Evolutionary conservation across 805 yeast species (phyloP).

Genomic region (Candida boidinii): DNA sequence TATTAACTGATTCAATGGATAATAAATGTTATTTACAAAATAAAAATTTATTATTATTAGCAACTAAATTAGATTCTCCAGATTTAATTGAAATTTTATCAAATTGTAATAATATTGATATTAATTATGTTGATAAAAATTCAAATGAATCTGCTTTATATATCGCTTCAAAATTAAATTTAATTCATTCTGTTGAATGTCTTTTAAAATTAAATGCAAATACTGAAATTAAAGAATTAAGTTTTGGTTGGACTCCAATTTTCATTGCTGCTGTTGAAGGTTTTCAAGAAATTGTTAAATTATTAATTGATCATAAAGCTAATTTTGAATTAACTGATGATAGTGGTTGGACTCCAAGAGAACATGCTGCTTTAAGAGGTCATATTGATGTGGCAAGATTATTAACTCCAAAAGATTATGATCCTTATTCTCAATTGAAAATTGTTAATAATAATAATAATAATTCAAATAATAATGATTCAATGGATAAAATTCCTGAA

Average conservation of each 20-base stretch:
- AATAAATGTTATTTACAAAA: too few species aligned
- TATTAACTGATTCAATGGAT: slow-evolving; percentile 40
- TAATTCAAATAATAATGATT: too few species aligned
- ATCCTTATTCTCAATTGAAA: slow-evolving; percentile 21
- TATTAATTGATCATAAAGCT: slow-evolving; percentile 48
- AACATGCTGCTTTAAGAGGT: slow-evolving; percentile 88
- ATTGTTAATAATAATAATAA: too few species aligned
- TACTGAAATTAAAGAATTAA: slow-evolving; percentile 64
- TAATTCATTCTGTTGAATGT: slow-evolving; percentile 40
- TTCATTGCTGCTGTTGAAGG: slow-evolving; percentile 91
- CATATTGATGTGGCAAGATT: slow-evolving; percentile 62
- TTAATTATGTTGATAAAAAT: slow-evolving; percentile 53
- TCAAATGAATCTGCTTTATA: slow-evolving; percentile 77
- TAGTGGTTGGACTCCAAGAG: slow-evolving; percentile 97
- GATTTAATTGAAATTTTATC: slow-evolving; percentile 48
- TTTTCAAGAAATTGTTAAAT: slow-evolving; percentile 41
- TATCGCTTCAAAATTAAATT: slow-evolving; percentile 62
- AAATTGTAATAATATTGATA: slow-evolving; percentile 47
- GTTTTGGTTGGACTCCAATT: slow-evolving; percentile 93
- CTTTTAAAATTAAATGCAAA: slow-evolving; percentile 56
- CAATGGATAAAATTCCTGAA: too few species aligned
- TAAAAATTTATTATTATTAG: slow-evolving; percentile 56
- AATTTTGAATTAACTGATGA: slow-evolving; percentile 53
- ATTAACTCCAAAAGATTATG: slow-evolving; percentile 42
- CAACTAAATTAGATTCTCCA: slow-evolving; percentile 56